Conservation (phyloP, 2,329 filamentous ascomycete genomes). For the Colletotrichum godetiae region DNA sequence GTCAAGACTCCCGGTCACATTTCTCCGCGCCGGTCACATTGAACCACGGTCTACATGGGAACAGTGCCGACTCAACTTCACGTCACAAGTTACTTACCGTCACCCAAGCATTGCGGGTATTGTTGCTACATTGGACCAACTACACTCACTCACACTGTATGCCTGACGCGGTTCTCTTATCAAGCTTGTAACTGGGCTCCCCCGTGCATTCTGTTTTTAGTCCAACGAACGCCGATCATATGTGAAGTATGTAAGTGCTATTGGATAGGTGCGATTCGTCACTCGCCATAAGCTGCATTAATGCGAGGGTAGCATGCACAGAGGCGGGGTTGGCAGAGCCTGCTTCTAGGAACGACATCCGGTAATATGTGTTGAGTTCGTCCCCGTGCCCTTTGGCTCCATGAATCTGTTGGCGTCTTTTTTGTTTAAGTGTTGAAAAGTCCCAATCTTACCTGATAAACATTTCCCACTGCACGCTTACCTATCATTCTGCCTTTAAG, state of each 20-base stretch:
- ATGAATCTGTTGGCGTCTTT: background rate
- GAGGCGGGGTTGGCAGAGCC: background rate
- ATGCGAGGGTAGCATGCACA: background rate
- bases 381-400: background rate
- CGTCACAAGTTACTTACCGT: too few relatives aligned
- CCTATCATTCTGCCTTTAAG: background rate
- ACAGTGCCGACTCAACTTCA: too few relatives aligned
- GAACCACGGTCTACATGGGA: too few relatives aligned
- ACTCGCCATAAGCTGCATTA: background rate
- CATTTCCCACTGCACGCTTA: background rate
- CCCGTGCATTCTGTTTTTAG: background rate
- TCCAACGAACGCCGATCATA: background rate
- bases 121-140: too few relatives aligned
- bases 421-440: background rate
- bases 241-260: background rate
- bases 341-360: background rate
- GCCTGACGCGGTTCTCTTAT: background rate
- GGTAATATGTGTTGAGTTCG: background rate
- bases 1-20: too few relatives aligned
- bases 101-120: too few relatives aligned
- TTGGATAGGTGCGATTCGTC: background rate
- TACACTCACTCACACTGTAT: background rate
- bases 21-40: too few relatives aligned
- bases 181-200: background rate
- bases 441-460: rapidly evolving